These are phyloP conservation scores for Ganoderma sinense DNA, from an alignment of 1,284 basidiomycete species.

Conservation along the genomic window DNA sequence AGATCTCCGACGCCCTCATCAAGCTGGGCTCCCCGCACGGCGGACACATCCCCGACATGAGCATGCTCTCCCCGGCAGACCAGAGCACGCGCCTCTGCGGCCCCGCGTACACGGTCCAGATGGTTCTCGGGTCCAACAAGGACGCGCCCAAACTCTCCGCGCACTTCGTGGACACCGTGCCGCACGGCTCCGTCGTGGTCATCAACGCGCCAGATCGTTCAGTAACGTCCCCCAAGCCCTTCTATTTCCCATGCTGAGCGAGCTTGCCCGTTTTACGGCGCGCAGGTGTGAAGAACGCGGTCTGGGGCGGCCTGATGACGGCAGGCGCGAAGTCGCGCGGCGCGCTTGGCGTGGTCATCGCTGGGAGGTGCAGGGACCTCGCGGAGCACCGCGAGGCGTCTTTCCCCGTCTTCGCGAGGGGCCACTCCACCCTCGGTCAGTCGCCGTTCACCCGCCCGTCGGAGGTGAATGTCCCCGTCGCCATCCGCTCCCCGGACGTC, in stretches of 20 bases:
- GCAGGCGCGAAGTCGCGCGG: constrained; percentile 78
- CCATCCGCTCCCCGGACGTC: constrained; percentile 57
- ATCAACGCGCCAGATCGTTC: constrained; percentile 81
- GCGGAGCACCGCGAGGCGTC: constrained; percentile 72
- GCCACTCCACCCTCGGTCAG: constrained; percentile 89
- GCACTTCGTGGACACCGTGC: constrained; percentile 89
- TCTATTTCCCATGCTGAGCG: constrained; percentile 15
- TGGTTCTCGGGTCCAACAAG: constrained; percentile 74
- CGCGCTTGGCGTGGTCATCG: constrained; percentile 81
- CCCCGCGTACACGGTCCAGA: constrained; percentile 91
- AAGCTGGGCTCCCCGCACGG: constrained; percentile 83
- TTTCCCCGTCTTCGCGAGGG: constrained; percentile 84
- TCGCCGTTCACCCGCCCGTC: constrained; percentile 88
- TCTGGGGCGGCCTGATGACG: constrained; percentile 94
- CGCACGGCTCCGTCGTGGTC: constrained; percentile 74
- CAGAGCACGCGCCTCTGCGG: constrained; percentile 61
- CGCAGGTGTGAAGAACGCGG: constrained; percentile 81
- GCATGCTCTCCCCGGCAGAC: constrained; percentile 58
- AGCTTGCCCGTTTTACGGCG: constrained; percentile 4
- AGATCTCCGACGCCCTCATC: constrained; percentile 92
- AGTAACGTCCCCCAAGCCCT: constrained; percentile 32
- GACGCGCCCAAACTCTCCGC: constrained; percentile 70
- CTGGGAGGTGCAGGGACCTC: constrained; percentile 86
- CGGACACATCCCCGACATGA: constrained; percentile 86
- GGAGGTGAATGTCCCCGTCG: constrained; percentile 77